Base-by-base conservation (phyloP, 2,329 filamentous ascomycete genomes). In the Cladosporium sp. region DNA sequence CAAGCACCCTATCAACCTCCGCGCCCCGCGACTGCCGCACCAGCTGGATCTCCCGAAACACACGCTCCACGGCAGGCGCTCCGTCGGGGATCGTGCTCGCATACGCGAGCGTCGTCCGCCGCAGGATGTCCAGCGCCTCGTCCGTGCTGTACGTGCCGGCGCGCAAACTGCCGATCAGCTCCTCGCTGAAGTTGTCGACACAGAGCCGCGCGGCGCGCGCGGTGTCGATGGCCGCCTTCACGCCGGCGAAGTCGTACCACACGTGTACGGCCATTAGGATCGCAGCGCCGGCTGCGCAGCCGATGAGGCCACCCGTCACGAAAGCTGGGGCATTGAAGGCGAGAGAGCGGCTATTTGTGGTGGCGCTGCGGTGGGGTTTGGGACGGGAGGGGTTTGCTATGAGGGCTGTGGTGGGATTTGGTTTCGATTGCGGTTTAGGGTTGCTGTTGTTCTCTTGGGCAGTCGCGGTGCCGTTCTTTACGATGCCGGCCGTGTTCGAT, bases 101-200 rank as follows among this genome's bases (percentile, higher is more conserved):
- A 40, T 66, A 66, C 4, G 59, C 61, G n/a, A 65, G 48, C 4
- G 60, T 61, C 3, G 61, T 64, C 3, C 63, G 60, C 28, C 61
- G 54, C 9, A 65, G 59, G 37, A 64, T 58, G 45, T 66, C 63
- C 8, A 66, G 55, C 6, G 62, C 62, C 55, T 66, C 63, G 16
- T 60, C 58, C 1, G 58, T 58, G 54, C 57, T 64, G 46, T 65
- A 65, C 1, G 61, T 66, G 4, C 62, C 63, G 2, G 61, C 56
- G 43, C 61, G 60, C 18, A 64, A 51, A 33, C 61, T 63, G 6
- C 58, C 52, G 35, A 64, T 61, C 10, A 61, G 40, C 16, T 65
- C 62, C 13, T 64, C 62, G 31, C 59, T 57, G 6, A 66, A 40
- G 45, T 64, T 64, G 56, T 65, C 58, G 18, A 65, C 40, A 32